Evolutionary conservation across 306 rosid species (phyloP), one percentile per base, ranked within the genome.

Genomic region (Purshia tridentata): DNA sequence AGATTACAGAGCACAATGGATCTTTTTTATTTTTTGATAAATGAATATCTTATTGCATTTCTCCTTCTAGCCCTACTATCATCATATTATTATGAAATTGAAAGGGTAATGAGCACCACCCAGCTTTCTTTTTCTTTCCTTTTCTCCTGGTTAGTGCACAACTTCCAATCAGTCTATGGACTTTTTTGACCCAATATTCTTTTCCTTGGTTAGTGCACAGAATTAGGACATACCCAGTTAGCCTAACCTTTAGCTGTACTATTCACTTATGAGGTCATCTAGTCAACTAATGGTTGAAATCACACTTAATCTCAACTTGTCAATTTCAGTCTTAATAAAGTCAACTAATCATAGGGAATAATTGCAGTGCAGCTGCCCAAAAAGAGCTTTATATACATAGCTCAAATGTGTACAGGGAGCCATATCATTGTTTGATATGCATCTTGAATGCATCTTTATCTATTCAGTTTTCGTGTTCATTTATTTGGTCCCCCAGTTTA

Each of bases 141-240:
- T 70, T 45, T 48, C 69, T 40, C 37, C 71, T 76, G 81, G 69
- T 80, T 83, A 70, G 51, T 81, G 86, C 90, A 82, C 85, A 82
- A 84, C 81, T 76, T 86, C 86, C 81, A 77, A 82, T 85, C 80
- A 81, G 90, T 78, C 92, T 49, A 66, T 69, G 83, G 55, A 44
- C 73, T 62, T 81, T 77, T 76, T 88, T 85, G 83, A 83, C 93
- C 74, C 76, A 9, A 5, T 72, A 58, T 15, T 39, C 6, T 50
- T 83, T 51, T 48, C 76, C 84, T 83, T 73, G 65, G 66, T 20
- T 41, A 8, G 64, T 42, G 52, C 51, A 53, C 13, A 58, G 6
- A 51, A 60, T 69, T 60, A 59, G 72, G 57, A 64, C 22, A 82
- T 80, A 77, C 80, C 55, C 76, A 71, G 74, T 74, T 79, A 76